A percentile compares a stretch with the other conserved stretches of the same genome.
phyloP scores from a whole-genome alignment of 768 basidiomycete species.

The Nidularia pulvinata region DNA sequence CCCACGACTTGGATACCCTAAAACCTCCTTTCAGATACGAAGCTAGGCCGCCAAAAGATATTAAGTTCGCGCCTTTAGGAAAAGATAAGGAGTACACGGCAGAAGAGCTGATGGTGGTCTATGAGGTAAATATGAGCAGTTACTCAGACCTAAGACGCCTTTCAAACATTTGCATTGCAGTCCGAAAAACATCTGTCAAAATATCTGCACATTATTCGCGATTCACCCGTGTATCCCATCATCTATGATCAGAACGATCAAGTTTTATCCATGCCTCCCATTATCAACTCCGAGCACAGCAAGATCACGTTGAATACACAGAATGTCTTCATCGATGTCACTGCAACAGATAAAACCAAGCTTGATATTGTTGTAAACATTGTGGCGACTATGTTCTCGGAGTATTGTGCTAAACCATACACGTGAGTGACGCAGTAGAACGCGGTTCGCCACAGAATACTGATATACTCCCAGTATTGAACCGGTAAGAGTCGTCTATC shows the following conservation, averaged over 20 bases:
- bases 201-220: conserved; percentile 92
- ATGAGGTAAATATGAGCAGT: conserved; percentile 65
- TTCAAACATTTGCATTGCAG: conserved; percentile 35
- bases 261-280: conserved; percentile 97
- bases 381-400: conserved; percentile 96
- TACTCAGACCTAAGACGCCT: too few relatives aligned
- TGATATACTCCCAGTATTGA: conserved; percentile 65
- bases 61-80: conserved; percentile 89
- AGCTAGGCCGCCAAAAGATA: conserved; percentile 78
- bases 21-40: conserved; percentile 88
- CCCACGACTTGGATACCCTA: conserved; percentile 94
- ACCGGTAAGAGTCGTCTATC: conserved; percentile 82
- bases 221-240: conserved; percentile 96
- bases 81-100: conserved; percentile 82
- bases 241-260: conserved; percentile 90
- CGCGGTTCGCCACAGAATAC: not conserved
- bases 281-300: conserved; percentile 97
- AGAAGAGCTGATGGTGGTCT: conserved; percentile 89
- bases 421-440: conserved; percentile 54
- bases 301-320: conserved; percentile 94
- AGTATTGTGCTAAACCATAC: conserved; percentile 92
- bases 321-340: conserved; percentile 97
- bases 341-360: conserved; percentile 96
- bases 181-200: conserved; percentile 88
- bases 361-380: conserved; percentile 96